Evolutionary conservation across 1,139 yeast genomes (phyloP), one percentile per base, ranked within the genome.

Genomic region (Protomyces inouyei): DNA sequence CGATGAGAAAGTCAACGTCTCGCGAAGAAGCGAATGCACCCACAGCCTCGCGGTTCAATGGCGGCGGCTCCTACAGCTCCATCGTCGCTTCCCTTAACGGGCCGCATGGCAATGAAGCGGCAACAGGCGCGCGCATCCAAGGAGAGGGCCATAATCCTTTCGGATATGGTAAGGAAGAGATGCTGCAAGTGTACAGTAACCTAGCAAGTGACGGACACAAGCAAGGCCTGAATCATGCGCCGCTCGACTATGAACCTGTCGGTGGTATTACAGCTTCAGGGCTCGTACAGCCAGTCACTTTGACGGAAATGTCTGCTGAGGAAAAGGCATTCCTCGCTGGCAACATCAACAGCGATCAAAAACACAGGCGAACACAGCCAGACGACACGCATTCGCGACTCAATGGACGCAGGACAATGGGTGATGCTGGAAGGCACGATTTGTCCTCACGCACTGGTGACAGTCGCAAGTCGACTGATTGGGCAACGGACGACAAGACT

Each of bases 321-420:
- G 63, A 59, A 35, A 37, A 40, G 32, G 53, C 57, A 37, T 48
- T 59, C 12, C 57, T 59, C 2, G 52, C 57, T 23, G 63, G 63
- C 32, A 59, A 59, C 36, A 59, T 59, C 56, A 59, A 59, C 23
- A 52, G 57, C 43, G 63, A 59, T 52, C 63, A 59, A 21, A 59
- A 59, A 21, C 63, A 55, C 10, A 37, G 63, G 10, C 63, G 57
- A 23, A 14, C 56, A 25, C 57, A 59, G 35, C 61, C 21, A 25
- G 28, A 51, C 12, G 16, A 37, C 14, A 21, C 16, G 14, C 57
- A 59, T 21, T 37, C 36, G 21, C 57, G 63, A 28, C 52, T 32
- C 37, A 59, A 59, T 32, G 63, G 63, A 21, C 28, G 63, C 6
- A 37, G 63, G 12, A 46, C 37, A 14, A 28, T 28, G 32, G 36